Evolutionary conservation across 78 protist genomes (phyloP).

Genomic region (Creolimax fragrantissima): DNA sequence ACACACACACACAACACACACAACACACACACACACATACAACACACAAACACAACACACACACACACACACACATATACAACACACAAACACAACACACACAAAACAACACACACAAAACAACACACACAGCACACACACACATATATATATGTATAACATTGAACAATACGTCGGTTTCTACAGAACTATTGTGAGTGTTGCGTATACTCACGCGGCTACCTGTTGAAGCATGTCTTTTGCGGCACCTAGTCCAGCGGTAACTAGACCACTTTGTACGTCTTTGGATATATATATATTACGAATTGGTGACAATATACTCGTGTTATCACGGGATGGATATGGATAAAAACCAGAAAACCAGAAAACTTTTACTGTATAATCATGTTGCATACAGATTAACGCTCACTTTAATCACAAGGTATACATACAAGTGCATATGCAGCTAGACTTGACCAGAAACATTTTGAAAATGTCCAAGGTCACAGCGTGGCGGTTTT

Average conservation of each 20-base stretch:
- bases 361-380: not conserved
- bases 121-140: too few relatives aligned
- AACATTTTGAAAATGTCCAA: too few relatives aligned
- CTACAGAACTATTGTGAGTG: not conserved
- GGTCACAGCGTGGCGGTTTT: too few relatives aligned
- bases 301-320: not conserved
- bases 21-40: too few relatives aligned
- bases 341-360: not conserved
- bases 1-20: too few relatives aligned
- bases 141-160: not conserved
- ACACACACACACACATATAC: too few relatives aligned
- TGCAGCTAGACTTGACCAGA: not conserved
- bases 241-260: too few relatives aligned
- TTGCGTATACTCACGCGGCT: not conserved
- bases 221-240: too few relatives aligned
- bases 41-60: too few relatives aligned
- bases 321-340: not conserved
- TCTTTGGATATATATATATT: not conserved
- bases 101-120: too few relatives aligned
- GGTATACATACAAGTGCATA: not conserved
- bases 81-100: too few relatives aligned
- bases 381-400: not conserved
- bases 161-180: not conserved
- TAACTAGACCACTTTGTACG: too few relatives aligned
- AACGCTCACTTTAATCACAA: not conserved